Conservation (phyloP, 345 rosid species). For the Salix exigua region DNA sequence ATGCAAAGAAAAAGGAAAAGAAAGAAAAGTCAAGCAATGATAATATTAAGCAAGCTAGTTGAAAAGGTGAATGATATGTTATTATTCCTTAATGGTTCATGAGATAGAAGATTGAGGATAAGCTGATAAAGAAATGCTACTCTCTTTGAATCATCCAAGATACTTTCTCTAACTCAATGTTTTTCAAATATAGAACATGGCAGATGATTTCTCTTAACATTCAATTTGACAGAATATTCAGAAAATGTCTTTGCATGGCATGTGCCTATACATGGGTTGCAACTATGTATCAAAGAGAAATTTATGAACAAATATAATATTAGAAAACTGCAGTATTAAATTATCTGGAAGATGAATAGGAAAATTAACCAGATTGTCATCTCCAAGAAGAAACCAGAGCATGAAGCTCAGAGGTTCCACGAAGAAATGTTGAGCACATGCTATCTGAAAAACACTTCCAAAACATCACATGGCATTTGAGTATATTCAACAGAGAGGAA, state of each 20-base stretch:
- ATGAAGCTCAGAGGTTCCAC: slow-evolving; percentile 65
- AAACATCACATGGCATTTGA: slow-evolving; percentile 11
- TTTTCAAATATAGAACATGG: not conserved
- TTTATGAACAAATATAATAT: no score
- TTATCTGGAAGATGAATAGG: not conserved
- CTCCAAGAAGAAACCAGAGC: slow-evolving; percentile 49
- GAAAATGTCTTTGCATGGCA: not conserved
- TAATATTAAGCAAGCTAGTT: not conserved
- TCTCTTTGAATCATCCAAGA: not conserved
- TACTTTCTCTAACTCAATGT: not conserved
- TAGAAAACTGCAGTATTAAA: no score
- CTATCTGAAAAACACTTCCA: slow-evolving; percentile 54
- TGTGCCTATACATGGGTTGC: no score
- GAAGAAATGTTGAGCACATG: slow-evolving; percentile 81
- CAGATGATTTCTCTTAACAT: slow-evolving; percentile 1
- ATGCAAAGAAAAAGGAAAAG: not conserved
- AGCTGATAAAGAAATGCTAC: not conserved
- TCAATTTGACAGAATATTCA: not conserved
- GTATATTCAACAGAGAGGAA: slow-evolving; percentile 2
- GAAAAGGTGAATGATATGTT: not conserved
- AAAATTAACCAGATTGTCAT: slow-evolving; percentile 45
- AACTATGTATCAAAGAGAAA: no score
- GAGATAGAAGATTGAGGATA: not conserved
- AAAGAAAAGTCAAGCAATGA: not conserved
- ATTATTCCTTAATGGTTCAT: not conserved